Base-by-base conservation (phyloP, 257 asterid genomes). In the Capsicum chinense region DNA sequence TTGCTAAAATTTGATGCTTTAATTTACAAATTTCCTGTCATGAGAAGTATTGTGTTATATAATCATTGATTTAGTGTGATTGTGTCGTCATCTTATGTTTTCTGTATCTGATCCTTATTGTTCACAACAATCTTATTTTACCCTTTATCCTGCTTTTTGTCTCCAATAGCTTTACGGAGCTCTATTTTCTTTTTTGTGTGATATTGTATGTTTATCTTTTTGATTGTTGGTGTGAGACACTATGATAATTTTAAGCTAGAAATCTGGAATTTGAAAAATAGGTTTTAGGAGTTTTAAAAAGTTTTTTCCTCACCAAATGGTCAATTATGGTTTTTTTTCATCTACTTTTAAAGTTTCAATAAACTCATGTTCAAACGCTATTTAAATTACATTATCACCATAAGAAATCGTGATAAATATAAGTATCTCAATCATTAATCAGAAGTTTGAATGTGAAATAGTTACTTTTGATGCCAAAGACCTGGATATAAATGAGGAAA, bases 1-100 rank as follows among this genome's bases (percentile, higher is more conserved):
- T 56, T 81, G 93, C 84, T 6, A 87, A 83, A 85, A 68, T 89
- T 7, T 89, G 87, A 91, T 19, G 15, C 39, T 64, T 64, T 26
- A 2, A 64, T 26, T 5, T 64, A 0, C 1, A 33, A 33, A 0
- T 64, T 64, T 2, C 1, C 15, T 67, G 11, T 58, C 17, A 16
- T 1, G 33, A 68, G 4, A 16, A 39, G 1, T 15, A 1, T 3
- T 8, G 7, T 15, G 7, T 1, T 68, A 68, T 68, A 3, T 16
- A 68, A 39, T 12, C 1, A 7, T 5, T 0, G 8, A 66, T 33
- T 0, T 35, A n/a, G 11, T 13, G 47, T 56, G n/a, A 56, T 56
- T 8, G 2, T 16, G n/a, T 56, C 2, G 62, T 5, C 15, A 14
- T 0, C 15, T 54, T 54, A 10, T 54, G 11, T 3, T 54, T 11